A percentile compares a stretch with the other conserved stretches of the same genome.
Conservation (phyloP, 2,329 filamentous ascomycete genomes). For the Xylaria sp. region DNA sequence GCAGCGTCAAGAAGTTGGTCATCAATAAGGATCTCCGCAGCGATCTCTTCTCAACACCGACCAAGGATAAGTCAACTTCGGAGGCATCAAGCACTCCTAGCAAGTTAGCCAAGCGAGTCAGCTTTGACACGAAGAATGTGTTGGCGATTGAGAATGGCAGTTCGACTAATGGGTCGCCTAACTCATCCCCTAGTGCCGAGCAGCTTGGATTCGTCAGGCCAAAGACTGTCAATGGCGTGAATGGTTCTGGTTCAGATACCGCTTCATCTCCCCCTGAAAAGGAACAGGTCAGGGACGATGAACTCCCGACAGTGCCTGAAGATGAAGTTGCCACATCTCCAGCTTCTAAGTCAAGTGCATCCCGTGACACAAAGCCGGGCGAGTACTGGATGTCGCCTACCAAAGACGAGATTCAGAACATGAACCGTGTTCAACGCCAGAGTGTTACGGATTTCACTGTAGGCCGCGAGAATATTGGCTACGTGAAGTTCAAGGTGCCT, state of each 20-base stretch:
- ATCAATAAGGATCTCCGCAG: constrained; percentile 84
- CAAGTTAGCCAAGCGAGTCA: constrained; percentile 78
- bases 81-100: constrained; percentile 42
- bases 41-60: constrained; percentile 60
- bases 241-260: constrained; percentile 38
- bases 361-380: constrained; percentile 53
- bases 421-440: constrained; percentile 75
- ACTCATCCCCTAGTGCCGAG: constrained; percentile 49
- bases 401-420: constrained; percentile 66
- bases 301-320: constrained; percentile 74
- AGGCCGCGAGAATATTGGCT: constrained; percentile 75
- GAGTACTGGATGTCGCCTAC: constrained; percentile 83
- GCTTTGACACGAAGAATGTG: constrained; percentile 69
- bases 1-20: constrained; percentile 80
- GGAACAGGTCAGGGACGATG: constrained; percentile 67
- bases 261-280: constrained; percentile 52
- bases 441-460: constrained; percentile 71
- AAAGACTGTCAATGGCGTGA: constrained; percentile 38
- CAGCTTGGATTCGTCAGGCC: constrained; percentile 58
- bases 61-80: constrained; percentile 43
- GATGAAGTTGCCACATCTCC: constrained; percentile 45
- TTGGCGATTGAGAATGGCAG: constrained; percentile 41
- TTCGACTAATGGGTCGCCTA: constrained; percentile 39
- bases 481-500: constrained; percentile 72
- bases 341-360: constrained; percentile 25